Base-by-base conservation (phyloP, 306 rosid genomes). In the Rubus parviflorus region DNA sequence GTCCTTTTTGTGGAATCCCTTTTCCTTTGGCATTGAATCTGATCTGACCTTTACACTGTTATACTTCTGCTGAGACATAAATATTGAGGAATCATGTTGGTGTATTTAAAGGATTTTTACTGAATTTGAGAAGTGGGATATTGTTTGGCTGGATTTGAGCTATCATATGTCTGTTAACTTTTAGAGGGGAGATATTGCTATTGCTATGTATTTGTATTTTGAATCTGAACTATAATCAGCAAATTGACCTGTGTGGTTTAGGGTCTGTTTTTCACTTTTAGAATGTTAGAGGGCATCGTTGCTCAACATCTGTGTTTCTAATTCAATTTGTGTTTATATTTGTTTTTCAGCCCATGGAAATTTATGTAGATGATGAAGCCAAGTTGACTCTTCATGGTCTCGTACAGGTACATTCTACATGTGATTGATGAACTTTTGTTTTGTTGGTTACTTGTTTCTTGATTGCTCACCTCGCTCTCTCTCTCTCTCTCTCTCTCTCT, bases 381-480 rank as follows among this genome's bases (percentile, higher is more conserved):
- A 90, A 87, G 57, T 88, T 90, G 86, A 90, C 96, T 8, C 96
- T 90, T 62, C 96, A 90, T 51, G 96, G 96, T 81, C 93, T 90
- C 4, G 96, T 90, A 10, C 94, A 90, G 91, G 91, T 90, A 56
- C 30, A 20, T 40, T 58, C 10, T 47, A 68, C 35, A 4, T 17
- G 4, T 46, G 35, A 23, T 65, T 52, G 58, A 42, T 77, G 13
- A 16, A 15, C 35, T 75, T 1, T 56, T 72, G 49, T 52, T 25
- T 78, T 61, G 46, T 74, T 48, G 14, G 19, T 23, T 74, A 30
- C 68, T 47, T 75, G 5, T 75, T 41, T 71, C 65, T 47, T 80
- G 68, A 60, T 42, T 30, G n/a, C 51, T 75, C 58, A 75, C 11
- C 20, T 16, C 43, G n/a, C 52, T 35, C 5, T 7, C 42, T 14